These are phyloP conservation scores for Daedaleopsis nitida DNA, from an alignment of 768 basidiomycete species.

Conservation along the genomic window DNA sequence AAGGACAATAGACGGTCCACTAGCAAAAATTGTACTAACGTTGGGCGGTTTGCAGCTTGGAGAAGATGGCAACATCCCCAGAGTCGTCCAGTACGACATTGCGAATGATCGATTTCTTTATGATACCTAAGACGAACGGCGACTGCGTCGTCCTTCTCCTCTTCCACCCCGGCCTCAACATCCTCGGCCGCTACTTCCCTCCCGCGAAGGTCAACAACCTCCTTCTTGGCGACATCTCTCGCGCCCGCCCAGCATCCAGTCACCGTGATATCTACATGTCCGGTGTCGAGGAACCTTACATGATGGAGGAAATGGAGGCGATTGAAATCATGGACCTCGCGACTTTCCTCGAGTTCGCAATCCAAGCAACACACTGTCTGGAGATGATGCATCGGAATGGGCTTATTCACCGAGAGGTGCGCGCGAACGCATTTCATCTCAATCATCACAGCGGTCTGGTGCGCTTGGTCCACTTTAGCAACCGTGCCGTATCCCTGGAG, in stretches of 20 bases:
- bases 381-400: constrained; percentile 62
- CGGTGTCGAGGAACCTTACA: constrained; percentile 46
- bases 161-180: constrained; percentile 68
- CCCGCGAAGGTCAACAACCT: constrained; percentile 66
- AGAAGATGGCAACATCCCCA: constrained; percentile 48
- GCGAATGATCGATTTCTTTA: constrained; percentile 64
- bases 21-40: neutral
- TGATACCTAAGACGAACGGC: constrained; percentile 63
- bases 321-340: constrained; percentile 78
- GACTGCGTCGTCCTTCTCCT: constrained; percentile 73
- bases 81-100: constrained; percentile 56
- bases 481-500: constrained; percentile 71
- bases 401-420: constrained; percentile 72
- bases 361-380: constrained; percentile 72
- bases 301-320: constrained; percentile 55
- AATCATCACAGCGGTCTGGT: constrained; percentile 71
- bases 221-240: constrained; percentile 56
- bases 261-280: constrained; percentile 56
- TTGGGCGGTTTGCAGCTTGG: constrained; percentile 41
- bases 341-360: constrained; percentile 78
- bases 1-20: neutral
- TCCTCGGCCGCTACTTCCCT: constrained; percentile 72
- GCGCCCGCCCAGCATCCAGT: constrained; percentile 41
- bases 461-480: constrained; percentile 73
- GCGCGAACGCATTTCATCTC: constrained; percentile 76